phyloP scores from a whole-genome alignment of 495 filamentous ascomycete species.

The Aspergillus bridgeri region DNA sequence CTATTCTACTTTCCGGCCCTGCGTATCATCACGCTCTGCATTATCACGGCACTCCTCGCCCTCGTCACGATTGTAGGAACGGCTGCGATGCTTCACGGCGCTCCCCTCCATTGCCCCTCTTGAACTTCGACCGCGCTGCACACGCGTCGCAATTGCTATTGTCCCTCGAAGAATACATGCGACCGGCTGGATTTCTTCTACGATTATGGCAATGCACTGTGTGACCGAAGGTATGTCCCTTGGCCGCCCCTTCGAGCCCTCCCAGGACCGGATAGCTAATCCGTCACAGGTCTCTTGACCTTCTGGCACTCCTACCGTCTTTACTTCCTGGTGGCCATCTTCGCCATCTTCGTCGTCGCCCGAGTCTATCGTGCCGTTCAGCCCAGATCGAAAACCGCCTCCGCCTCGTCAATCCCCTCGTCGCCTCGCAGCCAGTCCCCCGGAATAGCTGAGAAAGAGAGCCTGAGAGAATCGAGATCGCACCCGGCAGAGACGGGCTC shows the following conservation, averaged over 20 bases:
- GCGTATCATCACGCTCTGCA: not conserved
- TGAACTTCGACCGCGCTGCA: not conserved
- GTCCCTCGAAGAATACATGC: not conserved
- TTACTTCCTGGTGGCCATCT: constrained; percentile 30
- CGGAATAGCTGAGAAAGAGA: constrained; percentile 22
- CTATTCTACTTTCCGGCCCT: not conserved
- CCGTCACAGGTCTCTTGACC: constrained; percentile 27
- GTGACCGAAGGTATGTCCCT: constrained; percentile 9
- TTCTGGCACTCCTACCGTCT: constrained; percentile 43
- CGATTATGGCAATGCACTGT: not conserved
- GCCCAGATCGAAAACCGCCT: constrained; percentile 24
- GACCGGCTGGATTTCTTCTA: not conserved
- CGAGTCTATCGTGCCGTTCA: constrained; percentile 26
- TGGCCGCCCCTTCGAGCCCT: too few species aligned
- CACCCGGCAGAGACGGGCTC: constrained; percentile 5
- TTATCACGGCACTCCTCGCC: not conserved
- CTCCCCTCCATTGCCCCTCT: constrained; percentile 5
- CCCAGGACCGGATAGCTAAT: not conserved
- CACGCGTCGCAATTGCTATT: not conserved
- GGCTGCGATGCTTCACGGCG: constrained; percentile 9
- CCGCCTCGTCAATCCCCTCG: constrained; percentile 32
- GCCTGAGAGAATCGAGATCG: not conserved
- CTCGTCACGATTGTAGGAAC: not conserved
- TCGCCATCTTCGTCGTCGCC: constrained; percentile 22
- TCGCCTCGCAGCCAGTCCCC: constrained; percentile 34